A percentile compares a stretch with the other conserved stretches of the same genome.
These are phyloP conservation scores for Astrephomene gubernaculifera DNA, from an alignment of 139 green algal genomes.

Conservation along the genomic window DNA sequence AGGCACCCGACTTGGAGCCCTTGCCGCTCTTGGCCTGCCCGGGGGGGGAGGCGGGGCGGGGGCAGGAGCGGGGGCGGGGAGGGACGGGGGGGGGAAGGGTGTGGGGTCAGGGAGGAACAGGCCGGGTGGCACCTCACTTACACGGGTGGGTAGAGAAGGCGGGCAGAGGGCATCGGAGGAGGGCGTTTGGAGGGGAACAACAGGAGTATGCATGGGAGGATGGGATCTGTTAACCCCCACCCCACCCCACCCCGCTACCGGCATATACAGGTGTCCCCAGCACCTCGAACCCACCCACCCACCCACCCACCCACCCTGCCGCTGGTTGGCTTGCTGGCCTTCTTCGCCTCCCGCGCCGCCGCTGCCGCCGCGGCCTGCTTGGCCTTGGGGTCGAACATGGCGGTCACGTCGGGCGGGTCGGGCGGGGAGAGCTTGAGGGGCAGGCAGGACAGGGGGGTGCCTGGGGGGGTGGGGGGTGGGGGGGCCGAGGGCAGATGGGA, in stretches of 20 bases:
- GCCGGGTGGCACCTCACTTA: no score
- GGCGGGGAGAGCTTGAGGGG: conserved; percentile 15
- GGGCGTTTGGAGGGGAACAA: no score
- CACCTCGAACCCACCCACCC: neutral
- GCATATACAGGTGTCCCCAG: neutral
- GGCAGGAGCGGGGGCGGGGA: no score
- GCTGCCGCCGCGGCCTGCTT: conserved; percentile 21
- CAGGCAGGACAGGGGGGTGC: neutral
- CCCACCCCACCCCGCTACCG: neutral
- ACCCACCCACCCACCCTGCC: neutral
- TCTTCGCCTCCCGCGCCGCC: conserved; percentile 16
- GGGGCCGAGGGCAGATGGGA: neutral
- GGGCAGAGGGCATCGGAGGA: no score
- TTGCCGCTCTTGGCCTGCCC: conserved; percentile 23
- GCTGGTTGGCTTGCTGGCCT: neutral
- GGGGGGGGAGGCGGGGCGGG: neutral
- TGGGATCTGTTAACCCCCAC: neutral
- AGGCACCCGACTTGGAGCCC: no score
- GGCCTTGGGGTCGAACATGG: conserved; percentile 42
- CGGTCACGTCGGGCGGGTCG: conserved; percentile 19
- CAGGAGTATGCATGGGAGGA: no score
- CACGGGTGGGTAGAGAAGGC: no score
- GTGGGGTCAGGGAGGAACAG: no score
- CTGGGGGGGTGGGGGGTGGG: neutral
- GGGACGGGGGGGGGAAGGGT: no score